A percentile compares a stretch with the other conserved stretches of the same genome.
These are phyloP conservation scores for Ascochyta clinopodiicola DNA, from an alignment of 2,329 filamentous ascomycete species.

Conservation along the genomic window DNA sequence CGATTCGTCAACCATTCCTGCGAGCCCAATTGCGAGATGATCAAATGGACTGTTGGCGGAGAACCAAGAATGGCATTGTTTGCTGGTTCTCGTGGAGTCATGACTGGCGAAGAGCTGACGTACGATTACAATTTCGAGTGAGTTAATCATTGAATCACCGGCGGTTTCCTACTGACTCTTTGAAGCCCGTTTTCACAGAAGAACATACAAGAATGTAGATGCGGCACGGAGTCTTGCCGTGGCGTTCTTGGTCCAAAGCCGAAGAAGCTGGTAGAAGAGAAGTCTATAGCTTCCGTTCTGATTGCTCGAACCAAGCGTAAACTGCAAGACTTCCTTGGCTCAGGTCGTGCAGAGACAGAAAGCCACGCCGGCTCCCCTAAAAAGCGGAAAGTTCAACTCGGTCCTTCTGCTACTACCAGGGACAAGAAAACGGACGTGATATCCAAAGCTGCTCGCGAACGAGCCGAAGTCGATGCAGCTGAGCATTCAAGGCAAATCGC, in stretches of 20 bases:
- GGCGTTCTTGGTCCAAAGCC: constrained; percentile 66
- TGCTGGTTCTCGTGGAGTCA: constrained; percentile 85
- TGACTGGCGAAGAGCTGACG: constrained; percentile 93
- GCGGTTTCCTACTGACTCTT: not conserved
- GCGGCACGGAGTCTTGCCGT: constrained; percentile 66
- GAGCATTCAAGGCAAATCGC: constrained; percentile 38
- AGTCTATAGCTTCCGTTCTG: constrained; percentile 36
- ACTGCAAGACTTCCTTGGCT: constrained; percentile 37
- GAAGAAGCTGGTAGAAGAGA: constrained; percentile 54
- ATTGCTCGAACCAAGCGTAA: constrained; percentile 46
- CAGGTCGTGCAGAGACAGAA: constrained; percentile 27
- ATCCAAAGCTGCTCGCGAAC: constrained; percentile 30
- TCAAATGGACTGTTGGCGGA: constrained; percentile 94
- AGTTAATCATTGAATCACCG: constrained; percentile 31
- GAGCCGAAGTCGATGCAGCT: constrained; percentile 35
- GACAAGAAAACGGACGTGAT: constrained; percentile 31
- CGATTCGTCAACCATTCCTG: constrained; percentile 99
- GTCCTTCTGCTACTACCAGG: constrained; percentile 30
- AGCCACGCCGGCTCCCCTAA: constrained; percentile 39
- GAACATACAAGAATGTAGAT: constrained; percentile 69
- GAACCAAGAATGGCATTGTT: constrained; percentile 97
- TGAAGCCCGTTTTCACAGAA: constrained; percentile 58
- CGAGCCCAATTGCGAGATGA: constrained; percentile 95
- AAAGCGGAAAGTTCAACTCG: constrained; percentile 37
- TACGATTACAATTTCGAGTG: constrained; percentile 86